Base-by-base conservation (phyloP, 306 rosid genomes). In the Glycine soja region DNA sequence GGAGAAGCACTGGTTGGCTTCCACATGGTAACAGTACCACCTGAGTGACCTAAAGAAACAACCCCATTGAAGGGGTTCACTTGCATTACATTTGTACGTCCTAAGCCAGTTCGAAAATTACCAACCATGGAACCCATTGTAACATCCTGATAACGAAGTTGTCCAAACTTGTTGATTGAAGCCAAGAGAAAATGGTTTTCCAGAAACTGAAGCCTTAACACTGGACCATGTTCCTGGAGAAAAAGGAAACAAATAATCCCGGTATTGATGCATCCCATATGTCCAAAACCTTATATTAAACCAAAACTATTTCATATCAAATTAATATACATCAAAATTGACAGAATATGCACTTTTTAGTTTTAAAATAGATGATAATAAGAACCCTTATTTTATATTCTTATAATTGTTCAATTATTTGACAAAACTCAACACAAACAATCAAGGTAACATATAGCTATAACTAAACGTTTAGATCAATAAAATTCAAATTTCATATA, bases 1-100 rank as follows among this genome's bases (percentile, higher is more conserved):
- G 96, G 92, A 77, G 94, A 48, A 67, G 98, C 88, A 82, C 93
- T 93, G 16, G 94, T 90, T 15, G 98, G 97, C 78, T 86, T 93
- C 99, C 99, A 95, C 97, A 95, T 91, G 58, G 91, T 90, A 59
- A 95, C 97, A 18, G 87, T 87, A 51, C 98, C 98, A 38, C 86
- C 80, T 0, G 98, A 93, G 85, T 95, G 99, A 61, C 99, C 99
- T 83, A 94, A 79, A 61, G 92, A 94, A 86, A 95, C 85, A 67
- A 93, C 90, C 5, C 81, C 91, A 47, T 89, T 91, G 87, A 74
- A 90, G 36, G 95, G 91, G 79, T 95, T 93, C 82, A 78, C 92
- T 87, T 83, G 89, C 98, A 95, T 95, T 81, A 90, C 99, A 72
- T 88, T 76, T 18, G 99, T 95, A 30, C 92, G 91, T 65, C 98